A percentile compares a stretch with the other conserved stretches of the same genome.
phyloP scores from a whole-genome alignment of 495 filamentous ascomycete species.

The Hyaloscypha hepaticicola region DNA sequence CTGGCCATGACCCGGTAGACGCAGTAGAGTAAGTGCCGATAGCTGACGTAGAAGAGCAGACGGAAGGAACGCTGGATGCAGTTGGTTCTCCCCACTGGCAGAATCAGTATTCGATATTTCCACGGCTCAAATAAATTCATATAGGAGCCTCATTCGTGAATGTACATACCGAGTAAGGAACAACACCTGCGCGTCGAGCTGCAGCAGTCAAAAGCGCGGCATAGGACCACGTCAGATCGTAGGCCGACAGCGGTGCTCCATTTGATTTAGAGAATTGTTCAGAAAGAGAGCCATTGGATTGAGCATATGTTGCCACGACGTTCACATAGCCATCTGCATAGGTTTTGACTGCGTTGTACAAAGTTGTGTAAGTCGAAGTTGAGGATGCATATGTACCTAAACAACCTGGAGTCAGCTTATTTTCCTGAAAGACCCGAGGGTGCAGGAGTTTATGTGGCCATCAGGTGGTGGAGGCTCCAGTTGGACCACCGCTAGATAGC shows the following conservation, averaged over 20 bases:
- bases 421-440: no score
- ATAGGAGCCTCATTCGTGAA: no score
- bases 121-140: no score
- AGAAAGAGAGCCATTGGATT: constrained; percentile 49
- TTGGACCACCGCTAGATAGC: not conserved
- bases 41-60: constrained; percentile 52
- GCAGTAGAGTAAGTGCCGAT: constrained; percentile 59
- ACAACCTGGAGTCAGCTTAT: not conserved
- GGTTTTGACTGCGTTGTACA: constrained; percentile 51
- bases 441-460: no score
- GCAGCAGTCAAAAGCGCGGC: constrained; percentile 44
- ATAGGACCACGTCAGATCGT: constrained; percentile 55
- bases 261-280: constrained; percentile 56
- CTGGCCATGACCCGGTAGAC: constrained; percentile 55
- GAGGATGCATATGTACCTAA: constrained; percentile 42
- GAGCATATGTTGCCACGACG: constrained; percentile 49
- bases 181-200: constrained; percentile 29
- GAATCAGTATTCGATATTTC: not conserved
- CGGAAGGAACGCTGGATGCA: constrained; percentile 50
- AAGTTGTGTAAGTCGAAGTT: constrained; percentile 41
- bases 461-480: not conserved
- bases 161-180: constrained; percentile 26
- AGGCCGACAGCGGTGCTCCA: constrained; percentile 49
- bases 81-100: constrained; percentile 45
- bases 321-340: constrained; percentile 63